These are phyloP conservation scores for Lonicera japonica DNA, from an alignment of 129 eudicot genomes.

Conservation along the genomic window DNA sequence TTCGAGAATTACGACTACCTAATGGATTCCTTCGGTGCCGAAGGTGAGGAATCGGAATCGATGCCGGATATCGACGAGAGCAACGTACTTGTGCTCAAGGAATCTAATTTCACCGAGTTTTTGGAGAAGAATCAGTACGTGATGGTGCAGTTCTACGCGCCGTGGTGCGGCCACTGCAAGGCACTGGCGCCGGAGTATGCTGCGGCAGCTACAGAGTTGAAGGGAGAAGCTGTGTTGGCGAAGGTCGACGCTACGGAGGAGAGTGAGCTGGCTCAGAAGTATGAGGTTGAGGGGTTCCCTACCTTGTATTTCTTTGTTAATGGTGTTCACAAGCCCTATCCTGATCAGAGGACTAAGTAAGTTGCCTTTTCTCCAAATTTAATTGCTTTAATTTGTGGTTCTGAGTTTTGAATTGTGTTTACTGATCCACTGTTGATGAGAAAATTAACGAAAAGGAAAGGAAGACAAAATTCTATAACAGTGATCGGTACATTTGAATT, in stretches of 20 bases:
- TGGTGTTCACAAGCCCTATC: slow-evolving; percentile 55
- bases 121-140: slow-evolving; percentile 45
- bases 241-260: slow-evolving; percentile 73
- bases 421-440: not conserved
- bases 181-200: slow-evolving; percentile 81
- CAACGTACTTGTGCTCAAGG: slow-evolving; percentile 56
- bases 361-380: slow-evolving; percentile 4
- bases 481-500: no score
- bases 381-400: no score
- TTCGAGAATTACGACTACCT: slow-evolving; percentile 41
- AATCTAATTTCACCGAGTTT: slow-evolving; percentile 47
- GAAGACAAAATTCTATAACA: no score
- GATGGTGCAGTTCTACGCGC: slow-evolving; percentile 87
- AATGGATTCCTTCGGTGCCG: slow-evolving; percentile 22
- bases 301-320: slow-evolving; percentile 54
- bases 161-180: slow-evolving; percentile 85
- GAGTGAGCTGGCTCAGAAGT: slow-evolving; percentile 60
- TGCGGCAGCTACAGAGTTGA: slow-evolving; percentile 76
- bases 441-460: no score
- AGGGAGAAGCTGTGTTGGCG: slow-evolving; percentile 58
- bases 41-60: slow-evolving; percentile 6
- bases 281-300: slow-evolving; percentile 66
- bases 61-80: slow-evolving; percentile 55
- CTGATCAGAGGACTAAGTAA: slow-evolving; percentile 62
- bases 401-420: not conserved